These are phyloP conservation scores for Aurantiochytrium sp. DNA, from an alignment of 108 stramenopile species.

Conservation along the genomic window DNA sequence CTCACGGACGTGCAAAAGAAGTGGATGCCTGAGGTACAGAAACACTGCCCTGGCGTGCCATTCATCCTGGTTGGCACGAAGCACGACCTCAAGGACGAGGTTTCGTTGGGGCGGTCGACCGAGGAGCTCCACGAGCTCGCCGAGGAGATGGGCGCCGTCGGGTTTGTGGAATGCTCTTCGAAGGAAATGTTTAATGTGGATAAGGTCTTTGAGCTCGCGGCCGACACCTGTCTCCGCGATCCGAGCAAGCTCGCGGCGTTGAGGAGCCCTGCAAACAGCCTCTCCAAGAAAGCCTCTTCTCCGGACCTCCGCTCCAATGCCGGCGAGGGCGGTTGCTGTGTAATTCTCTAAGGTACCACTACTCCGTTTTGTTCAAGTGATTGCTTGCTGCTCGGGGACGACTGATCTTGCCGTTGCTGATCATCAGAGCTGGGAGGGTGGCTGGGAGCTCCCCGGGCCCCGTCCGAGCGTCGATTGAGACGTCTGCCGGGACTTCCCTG, in stretches of 20 bases:
- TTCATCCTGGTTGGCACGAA: constrained; percentile 64
- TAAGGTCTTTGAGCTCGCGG: not conserved
- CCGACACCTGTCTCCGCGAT: not conserved
- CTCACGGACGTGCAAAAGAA: constrained; percentile 59
- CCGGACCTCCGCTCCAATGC: not conserved
- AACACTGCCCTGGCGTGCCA: constrained; percentile 56
- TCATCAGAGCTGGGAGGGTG: too few species aligned
- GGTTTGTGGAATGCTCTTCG: constrained; percentile 61
- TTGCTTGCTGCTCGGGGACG: too few species aligned
- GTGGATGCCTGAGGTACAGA: constrained; percentile 55
- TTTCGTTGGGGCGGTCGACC: constrained; percentile 35
- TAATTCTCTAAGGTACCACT: not conserved
- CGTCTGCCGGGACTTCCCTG: too few species aligned
- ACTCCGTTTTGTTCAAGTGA: too few species aligned
- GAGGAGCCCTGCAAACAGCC: not conserved
- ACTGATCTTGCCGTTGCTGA: too few species aligned
- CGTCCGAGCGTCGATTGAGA: too few species aligned
- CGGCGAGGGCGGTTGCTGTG: not conserved
- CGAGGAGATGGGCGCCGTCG: constrained; percentile 50
- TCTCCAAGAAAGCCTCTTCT: not conserved
- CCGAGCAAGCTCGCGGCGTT: not conserved
- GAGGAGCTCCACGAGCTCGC: constrained; percentile 50
- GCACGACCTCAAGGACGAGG: constrained; percentile 43
- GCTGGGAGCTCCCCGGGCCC: too few species aligned
- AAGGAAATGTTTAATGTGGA: constrained; percentile 24